Base-by-base conservation (phyloP, 192 early-diverging fungal species). In the Podila minutissima region DNA sequence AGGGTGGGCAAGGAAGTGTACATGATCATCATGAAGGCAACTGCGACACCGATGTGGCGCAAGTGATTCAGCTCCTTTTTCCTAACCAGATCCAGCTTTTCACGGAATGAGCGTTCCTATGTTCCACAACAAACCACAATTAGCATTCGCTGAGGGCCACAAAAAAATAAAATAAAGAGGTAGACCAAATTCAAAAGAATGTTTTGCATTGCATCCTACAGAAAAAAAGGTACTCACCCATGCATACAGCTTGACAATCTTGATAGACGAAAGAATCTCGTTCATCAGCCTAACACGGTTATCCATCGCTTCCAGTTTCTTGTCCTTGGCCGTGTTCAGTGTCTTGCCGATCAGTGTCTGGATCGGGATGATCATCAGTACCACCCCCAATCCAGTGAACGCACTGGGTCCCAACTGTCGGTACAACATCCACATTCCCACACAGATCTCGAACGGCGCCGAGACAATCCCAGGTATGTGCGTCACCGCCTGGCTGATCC, bases 261-360 rank as follows among this genome's bases (percentile, higher is more conserved):
- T 74, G 75, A 85, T 85, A 2, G 74, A 72, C 0, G 79, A 77
- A 4, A 85, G 48, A 22, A 72, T 55, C 31, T 82, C 84, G 20
- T 71, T 78, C 12, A 83, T n/a, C 3, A 85, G 28, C 3, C 79
- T 61, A 12, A 85, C 62, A 1, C 84, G 71, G 24, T 49, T 62
- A 71, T 85, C 84, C 84, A 85, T 85, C 6, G 68, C 64, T 48
- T 67, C 49, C 51, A 85, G 20, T 46, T 81, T 81, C n/a, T 69
- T 72, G 26, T 69, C 66, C 62, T 81, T 81, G 46, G 71, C 76
- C 4, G 19, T 48, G 55, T 63, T 73, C 33, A 81, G 32, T 8
- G 63, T 55, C 17, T 55, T 31, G 5, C 51, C 76, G 20, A 81
- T 57, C 20, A 67, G 17, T 4, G 26, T 37, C 13, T 81, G 71